Evolutionary conservation across 148 eudicot genomes (phyloP), one percentile per base, ranked within the genome.

Genomic region (Fagopyrum homotropicum): DNA sequence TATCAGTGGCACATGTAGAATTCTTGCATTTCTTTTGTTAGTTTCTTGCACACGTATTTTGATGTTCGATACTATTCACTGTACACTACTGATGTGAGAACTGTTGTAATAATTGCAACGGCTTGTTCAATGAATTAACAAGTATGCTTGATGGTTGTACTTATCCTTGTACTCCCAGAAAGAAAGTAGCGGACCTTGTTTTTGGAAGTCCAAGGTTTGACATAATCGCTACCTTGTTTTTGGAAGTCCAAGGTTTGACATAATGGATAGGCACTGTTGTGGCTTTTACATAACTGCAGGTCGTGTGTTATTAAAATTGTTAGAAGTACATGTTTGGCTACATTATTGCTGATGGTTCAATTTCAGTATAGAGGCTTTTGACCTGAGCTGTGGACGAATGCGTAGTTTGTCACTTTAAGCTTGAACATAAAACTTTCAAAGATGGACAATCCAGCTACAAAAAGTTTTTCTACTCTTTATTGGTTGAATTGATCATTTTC

Each of bases 401-500:
- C 1, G 17, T 59, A 22, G 35, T 9, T 59, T 59, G 35, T 22
- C 6, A 59, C 1, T 19, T 59, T 59, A 12, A 19, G 26, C 30
- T 19, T 59, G 35, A 59, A 19, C 40, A 17, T 59, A 35, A 19
- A 59, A 5, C 64, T 7, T 19, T 56, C 29, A 56, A 29, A 56
- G 22, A 56, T n/a, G 15, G 22, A 56, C 6, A 56, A 17, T 56
- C n/a, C 26, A 56, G 60, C 16, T n/a, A 17, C 19, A 11, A 6
- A 57, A 57, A 8, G 43, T 17, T 80, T 80, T 6, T 64, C 9
- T 66, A 54, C 59, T 26, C 68, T 61, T 61, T 15, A 29, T 60
- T 61, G 68, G 68, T 61, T 22, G 12, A 60, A 61, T 61, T 61
- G 68, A 61, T 61, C 6, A 61, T 26, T 26, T 3, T 9, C 35